phyloP scores from a whole-genome alignment of 176 grass and related monocot genomes.

The Hyparrhenia diplandra region DNA sequence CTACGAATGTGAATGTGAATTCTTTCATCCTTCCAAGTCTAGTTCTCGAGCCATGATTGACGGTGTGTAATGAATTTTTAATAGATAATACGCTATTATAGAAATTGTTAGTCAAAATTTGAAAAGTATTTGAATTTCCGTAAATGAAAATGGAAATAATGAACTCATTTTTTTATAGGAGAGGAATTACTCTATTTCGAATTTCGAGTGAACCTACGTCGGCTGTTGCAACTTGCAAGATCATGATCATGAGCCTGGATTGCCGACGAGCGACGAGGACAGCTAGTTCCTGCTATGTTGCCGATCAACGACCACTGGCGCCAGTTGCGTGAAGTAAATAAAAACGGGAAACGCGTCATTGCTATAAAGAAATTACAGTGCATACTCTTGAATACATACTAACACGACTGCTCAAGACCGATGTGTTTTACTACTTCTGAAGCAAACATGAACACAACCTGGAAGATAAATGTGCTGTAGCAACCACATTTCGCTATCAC shows the following conservation, averaged over 20 bases:
- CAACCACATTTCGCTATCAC: not conserved
- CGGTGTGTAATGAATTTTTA: too few relatives aligned
- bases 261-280: not conserved
- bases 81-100: too few relatives aligned
- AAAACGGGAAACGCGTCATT: not conserved
- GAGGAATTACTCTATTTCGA: too few relatives aligned
- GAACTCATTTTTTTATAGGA: too few relatives aligned
- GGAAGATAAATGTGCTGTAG: too few relatives aligned
- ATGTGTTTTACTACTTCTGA: too few relatives aligned
- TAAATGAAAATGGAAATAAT: too few relatives aligned
- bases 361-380: not conserved
- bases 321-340: not conserved
- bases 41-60: too few relatives aligned
- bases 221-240: not conserved
- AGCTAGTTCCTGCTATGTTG: not conserved
- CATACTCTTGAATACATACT: not conserved
- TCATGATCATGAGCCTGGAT: not conserved
- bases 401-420: not conserved
- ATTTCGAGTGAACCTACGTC: not conserved
- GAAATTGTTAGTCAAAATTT: too few relatives aligned
- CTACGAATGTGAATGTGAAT: too few relatives aligned
- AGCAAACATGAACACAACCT: not conserved
- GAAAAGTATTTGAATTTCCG: too few relatives aligned
- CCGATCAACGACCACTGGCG: not conserved
- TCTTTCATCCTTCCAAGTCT: too few relatives aligned